These are phyloP conservation scores for Phanerochaete carnosa DNA, from an alignment of 768 basidiomycete species.

Conservation along the genomic window DNA sequence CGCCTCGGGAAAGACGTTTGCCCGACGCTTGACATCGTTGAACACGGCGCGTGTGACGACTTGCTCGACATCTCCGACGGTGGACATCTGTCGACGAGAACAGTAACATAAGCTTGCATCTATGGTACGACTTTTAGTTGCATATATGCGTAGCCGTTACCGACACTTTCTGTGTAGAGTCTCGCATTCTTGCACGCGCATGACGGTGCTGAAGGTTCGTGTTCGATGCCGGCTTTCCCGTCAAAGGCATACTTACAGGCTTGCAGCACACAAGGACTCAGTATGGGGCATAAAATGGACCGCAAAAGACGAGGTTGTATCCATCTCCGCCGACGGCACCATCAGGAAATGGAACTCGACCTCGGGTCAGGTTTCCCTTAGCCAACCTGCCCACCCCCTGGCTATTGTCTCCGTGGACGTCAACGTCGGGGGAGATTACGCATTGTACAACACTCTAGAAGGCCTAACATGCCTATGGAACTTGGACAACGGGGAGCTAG, in stretches of 20 bases:
- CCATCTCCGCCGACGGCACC: slow-evolving; percentile 75
- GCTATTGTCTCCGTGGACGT: slow-evolving; percentile 81
- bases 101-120: neutral
- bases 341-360: slow-evolving; percentile 70
- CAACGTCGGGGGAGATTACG: slow-evolving; percentile 59
- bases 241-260: slow-evolving; percentile 10
- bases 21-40: neutral
- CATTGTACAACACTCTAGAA: slow-evolving; percentile 80
- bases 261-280: slow-evolving; percentile 72
- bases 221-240: slow-evolving; percentile 1
- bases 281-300: slow-evolving; percentile 82
- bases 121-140: neutral
- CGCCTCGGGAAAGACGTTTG: neutral
- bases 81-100: neutral
- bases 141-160: neutral
- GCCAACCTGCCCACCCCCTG: slow-evolving; percentile 74
- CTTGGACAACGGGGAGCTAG: slow-evolving; percentile 53
- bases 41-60: neutral
- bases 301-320: slow-evolving; percentile 53
- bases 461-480: slow-evolving; percentile 80
- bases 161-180: slow-evolving; percentile 41
- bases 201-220: slow-evolving; percentile 74
- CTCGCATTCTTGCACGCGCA: slow-evolving; percentile 70
- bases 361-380: slow-evolving; percentile 57
- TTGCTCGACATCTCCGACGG: neutral